Evolutionary conservation across 371 early-diverging fungal species (phyloP), one percentile per base, ranked within the genome.

Genomic region (Mortierella sp.): DNA sequence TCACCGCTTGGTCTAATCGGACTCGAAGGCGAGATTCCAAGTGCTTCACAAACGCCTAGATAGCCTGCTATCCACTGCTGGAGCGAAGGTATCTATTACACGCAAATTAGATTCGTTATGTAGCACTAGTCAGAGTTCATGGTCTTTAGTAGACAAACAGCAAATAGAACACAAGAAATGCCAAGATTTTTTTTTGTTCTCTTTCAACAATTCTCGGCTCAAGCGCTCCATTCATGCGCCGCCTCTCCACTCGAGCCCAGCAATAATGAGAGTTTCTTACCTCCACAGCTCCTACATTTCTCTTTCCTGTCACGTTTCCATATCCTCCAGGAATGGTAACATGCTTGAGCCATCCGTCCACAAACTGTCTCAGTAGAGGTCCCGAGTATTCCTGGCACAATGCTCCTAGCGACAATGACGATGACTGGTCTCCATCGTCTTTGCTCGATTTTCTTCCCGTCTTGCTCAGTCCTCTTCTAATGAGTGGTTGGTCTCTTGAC

Each of bases 1-100:
- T 17, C 26, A 21, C 11, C 39, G 28, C 15, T 50, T 12, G 34
- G n/a, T 31, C 17, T 28, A 46, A 51, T 57, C 19, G 69, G 23
- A 7, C 43, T 28, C 11, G 56, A 42, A 14, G 64, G 26, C 21
- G 50, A 43, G n/a, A 67, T 28, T 28, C 73, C 73, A 1, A 73
- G 42, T 12, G 59, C 55, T 30, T 73, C 73, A 24, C 60, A 63
- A 9, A 73, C 60, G 12, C 68, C 73, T 34, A 73, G 27, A n/a
- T 48, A 58, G 32, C 68, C 68, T 24, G 67, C 73, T 3, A 67
- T 37, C 73, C 73, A 73, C 39, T 73, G 73, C 32, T 73, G 58
- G 7, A 67, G 17, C 6, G 73, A 39, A 12, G 68, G 68, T 2
- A 63, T 19, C 73, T 72, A 62, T 7, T 30, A 30, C 1, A n/a